Base-by-base conservation (phyloP, 73 alveolate genomes). In the Tetrahymena malaccensis region DNA sequence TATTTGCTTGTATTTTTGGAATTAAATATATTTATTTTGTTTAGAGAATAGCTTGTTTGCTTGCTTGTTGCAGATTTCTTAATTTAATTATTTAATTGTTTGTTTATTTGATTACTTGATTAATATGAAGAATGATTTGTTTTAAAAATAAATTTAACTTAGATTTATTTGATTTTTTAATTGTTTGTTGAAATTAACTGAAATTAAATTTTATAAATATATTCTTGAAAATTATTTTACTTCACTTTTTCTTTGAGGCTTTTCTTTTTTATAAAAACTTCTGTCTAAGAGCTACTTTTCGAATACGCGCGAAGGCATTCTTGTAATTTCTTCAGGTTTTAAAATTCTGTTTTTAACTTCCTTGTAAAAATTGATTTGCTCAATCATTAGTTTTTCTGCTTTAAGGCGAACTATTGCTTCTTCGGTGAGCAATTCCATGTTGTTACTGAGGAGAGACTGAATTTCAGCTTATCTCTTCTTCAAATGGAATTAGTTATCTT, bases 261-360 rank as follows among this genome's bases (percentile, higher is more conserved):
- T 95, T 37, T 95, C 97, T 55, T 94, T 85, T 55, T 89, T 95
- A 44, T 85, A 95, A 89, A 85, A 95, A 22, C 89, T 89, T 89
- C 97, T 85, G 57, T 95, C 97, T 93, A 95, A 70, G 27, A 95
- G 95, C 38, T 84, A 34, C 85, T 94, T 43, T 89, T 95, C 97
- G 22, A 95, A 43, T 85, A 95, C 94, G 35, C 97, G 56, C 35
- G 94, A 95, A 35, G 97, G 97, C 56, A 44, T 57, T 34, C 85
- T 35, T 38, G 94, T 43, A 37, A 93, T 40, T 4, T 95, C 97
- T 93, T 95, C 94, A 13, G 70, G 56, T 50, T 56, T 85, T 33
- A 37, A 19, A 55, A 85, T 85, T 43, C 37, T 85, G 31, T 95
- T 94, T 57, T 95, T 95, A 35, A 89, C 34, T 33, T 85, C 94